Conservation (phyloP, 2,329 filamentous ascomycete species). For the Fusarium pininemorale region DNA sequence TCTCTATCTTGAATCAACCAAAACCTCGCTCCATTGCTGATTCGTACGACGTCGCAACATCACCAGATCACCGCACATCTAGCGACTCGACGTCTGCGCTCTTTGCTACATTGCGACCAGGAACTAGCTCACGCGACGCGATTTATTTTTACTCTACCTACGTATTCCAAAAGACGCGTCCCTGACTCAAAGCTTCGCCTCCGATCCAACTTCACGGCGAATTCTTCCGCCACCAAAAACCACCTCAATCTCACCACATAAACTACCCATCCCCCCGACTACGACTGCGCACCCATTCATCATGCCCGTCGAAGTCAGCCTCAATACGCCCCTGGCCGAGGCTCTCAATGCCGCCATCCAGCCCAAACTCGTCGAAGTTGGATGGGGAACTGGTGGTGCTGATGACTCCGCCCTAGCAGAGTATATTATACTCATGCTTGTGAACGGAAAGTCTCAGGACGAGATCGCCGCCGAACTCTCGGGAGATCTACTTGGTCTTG, state of each 20-base stretch:
- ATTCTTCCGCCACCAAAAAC: constrained; percentile 32
- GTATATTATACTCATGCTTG: constrained; percentile 97
- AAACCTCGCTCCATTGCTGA: constrained; percentile 34
- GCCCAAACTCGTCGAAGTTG: constrained; percentile 90
- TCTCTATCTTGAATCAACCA: constrained; percentile 35
- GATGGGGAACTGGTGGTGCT: constrained; percentile 82
- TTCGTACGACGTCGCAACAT: constrained; percentile 28
- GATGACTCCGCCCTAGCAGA: constrained; percentile 88
- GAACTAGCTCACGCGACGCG: constrained; percentile 38
- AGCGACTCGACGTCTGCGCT: constrained; percentile 19
- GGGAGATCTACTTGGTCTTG: constrained; percentile 83
- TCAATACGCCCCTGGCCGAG: constrained; percentile 84
- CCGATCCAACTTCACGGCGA: constrained; percentile 31
- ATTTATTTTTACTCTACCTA: constrained; percentile 26
- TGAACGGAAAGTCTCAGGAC: constrained; percentile 91
- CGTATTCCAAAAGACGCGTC: constrained; percentile 36
- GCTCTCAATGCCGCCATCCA: constrained; percentile 85
- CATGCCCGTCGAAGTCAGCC: constrained; percentile 82
- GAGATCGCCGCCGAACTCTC: constrained; percentile 90
- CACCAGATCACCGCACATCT: constrained; percentile 11
- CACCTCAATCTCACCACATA: neutral
- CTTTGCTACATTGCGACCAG: constrained; percentile 28
- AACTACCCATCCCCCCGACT: constrained; percentile 3
- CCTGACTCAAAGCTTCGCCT: constrained; percentile 24
- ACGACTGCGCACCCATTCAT: constrained; percentile 41